Evolutionary conservation across 257 asterid genomes (phyloP), one percentile per base, ranked within the genome.

Genomic region (Handroanthus guayacan): DNA sequence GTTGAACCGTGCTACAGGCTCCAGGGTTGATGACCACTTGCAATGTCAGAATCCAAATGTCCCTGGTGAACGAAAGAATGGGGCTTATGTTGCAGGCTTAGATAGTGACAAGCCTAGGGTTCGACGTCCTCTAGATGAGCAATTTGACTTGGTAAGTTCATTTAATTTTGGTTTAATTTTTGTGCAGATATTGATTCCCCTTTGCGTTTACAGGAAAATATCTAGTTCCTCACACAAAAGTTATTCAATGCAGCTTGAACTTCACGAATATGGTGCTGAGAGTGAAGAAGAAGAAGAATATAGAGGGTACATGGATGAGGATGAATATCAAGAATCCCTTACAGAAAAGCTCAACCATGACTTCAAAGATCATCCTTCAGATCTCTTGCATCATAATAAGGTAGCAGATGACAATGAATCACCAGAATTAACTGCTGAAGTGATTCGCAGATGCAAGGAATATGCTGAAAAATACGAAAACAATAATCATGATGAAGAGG

Each of bases 191-290:
- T 25, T 25, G 31, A 25, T 1, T 25, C 31, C 31, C 31, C 31
- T 25, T 25, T 25, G 31, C 31, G 31, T 25, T 25, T 5, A 60
- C 10, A 9, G 25, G 37, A 51, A 9, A 17, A 25, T n/a, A 65
- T 70, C 10, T 50, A 5, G 68, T 47, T 45, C 58, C 86, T 86
- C 47, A 76, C 63, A 2, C 48, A 13, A 38, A 58, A 57, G 38
- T 75, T 67, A 41, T 64, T 57, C 50, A 18, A 44, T 80, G 77
- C 87, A 95, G 99, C 97, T 91, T 74, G 92, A 91, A 82, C 90
- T 85, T 86, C 81, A 91, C 41, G 98, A 95, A 84, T 95, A 95
- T 80, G 94, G 89, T 39, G 44, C 84, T 25, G 93, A 91, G 20
- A 45, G 82, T 45, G 97, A 89, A 71, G 96, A 25, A 25, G 31